phyloP scores from a whole-genome alignment of 2,329 filamentous ascomycete species.

The Penicillium sp. region DNA sequence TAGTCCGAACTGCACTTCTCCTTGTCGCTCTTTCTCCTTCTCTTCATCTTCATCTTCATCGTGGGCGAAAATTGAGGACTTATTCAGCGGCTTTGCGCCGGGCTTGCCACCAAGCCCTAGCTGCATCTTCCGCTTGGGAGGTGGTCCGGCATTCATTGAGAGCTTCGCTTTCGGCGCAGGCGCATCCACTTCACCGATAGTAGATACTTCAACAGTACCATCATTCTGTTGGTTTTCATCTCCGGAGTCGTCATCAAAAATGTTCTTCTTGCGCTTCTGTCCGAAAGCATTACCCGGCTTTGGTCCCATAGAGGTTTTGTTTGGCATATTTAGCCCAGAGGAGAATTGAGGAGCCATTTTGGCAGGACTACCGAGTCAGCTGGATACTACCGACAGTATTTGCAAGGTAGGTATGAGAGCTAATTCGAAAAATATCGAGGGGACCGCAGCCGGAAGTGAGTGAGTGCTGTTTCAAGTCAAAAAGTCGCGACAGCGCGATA shows the following conservation, averaged over 20 bases:
- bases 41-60: conserved; percentile 39
- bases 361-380: background rate
- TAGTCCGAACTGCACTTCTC: conserved; percentile 29
- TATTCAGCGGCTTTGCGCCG: conserved; percentile 38
- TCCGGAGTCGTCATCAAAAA: conserved; percentile 51
- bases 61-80: conserved; percentile 43
- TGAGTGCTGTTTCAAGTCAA: conserved; percentile 16
- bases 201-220: conserved; percentile 41
- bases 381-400: background rate
- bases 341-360: conserved; percentile 41
- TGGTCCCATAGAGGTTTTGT: conserved; percentile 37
- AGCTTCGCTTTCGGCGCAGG: conserved; percentile 24
- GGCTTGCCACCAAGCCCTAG: conserved; percentile 31
- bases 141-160: conserved; percentile 24
- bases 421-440: background rate
- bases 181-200: conserved; percentile 43
- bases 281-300: conserved; percentile 36
- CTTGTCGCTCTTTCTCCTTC: conserved; percentile 22
- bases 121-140: conserved; percentile 42
- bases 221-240: conserved; percentile 34
- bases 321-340: conserved; percentile 49
- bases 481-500: conserved; percentile 25
- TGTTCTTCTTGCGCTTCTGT: conserved; percentile 53
- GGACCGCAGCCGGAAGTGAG: background rate
- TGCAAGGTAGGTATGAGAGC: background rate